Evolutionary conservation across 805 yeast genomes (phyloP), one percentile per base, ranked within the genome.

Genomic region (Kurtzmaniella fragi): DNA sequence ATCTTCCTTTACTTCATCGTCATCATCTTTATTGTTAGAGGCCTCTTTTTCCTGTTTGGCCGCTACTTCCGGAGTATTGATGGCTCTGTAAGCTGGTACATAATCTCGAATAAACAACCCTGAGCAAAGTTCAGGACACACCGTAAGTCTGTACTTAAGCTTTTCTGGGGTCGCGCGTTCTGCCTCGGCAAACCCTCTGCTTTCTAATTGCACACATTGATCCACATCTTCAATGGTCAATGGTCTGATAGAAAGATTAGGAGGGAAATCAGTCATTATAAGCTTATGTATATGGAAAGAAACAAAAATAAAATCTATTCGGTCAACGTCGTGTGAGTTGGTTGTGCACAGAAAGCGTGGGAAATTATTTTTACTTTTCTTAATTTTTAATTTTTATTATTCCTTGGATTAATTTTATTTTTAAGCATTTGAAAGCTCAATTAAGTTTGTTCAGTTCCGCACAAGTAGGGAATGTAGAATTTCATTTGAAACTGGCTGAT

Each of bases 121-220:
- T 5, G 90, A 78, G 47, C 93, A 80, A 41, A 91, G 74, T 59
- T 91, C 99, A 8, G 98, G 98, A 57, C 97, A 90, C 3, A 68
- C 78, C 1, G 73, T 72, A 46, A 91, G 70, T 50, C 97, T 73
- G 66, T 86, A 91, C 46, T 63, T 65, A 39, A 69, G 60, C 47
- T 75, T 80, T 37, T 80, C 87, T n/a, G 53, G 54, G 10, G 85
- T 57, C 32, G 86, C 82, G 42, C 95, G 71, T 63, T 88, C 95
- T 11, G 61, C 55, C 28, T 76, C 78, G 2, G 84, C 78, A 61
- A 90, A 88, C 5, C 95, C 88, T 35, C 61, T 57, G 5, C 59
- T 57, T 58, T 91, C 98, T 31, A 90, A 70, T 11, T 56, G 73
- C 13, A 64, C 52, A 27, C 82, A 80, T 52, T 78, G 79, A 26